phyloP scores from a whole-genome alignment of 495 filamentous ascomycete genomes.

The Penicillium odoratum region DNA sequence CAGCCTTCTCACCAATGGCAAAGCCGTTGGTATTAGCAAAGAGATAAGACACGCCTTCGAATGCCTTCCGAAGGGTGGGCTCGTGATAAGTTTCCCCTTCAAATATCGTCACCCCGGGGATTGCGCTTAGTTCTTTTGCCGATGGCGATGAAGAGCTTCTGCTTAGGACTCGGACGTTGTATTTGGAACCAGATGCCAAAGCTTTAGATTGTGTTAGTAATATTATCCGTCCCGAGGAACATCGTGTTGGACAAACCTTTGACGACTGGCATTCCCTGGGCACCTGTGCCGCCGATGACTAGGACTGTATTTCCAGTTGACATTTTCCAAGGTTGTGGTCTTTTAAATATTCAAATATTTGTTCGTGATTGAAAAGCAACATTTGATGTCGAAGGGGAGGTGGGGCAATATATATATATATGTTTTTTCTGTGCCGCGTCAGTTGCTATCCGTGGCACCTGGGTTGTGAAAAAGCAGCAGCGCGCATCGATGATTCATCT shows the following conservation, averaged over 20 bases:
- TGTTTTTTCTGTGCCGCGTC: no score
- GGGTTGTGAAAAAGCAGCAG: no score
- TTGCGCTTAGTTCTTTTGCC: conserved; percentile 35
- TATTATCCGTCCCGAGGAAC: background rate
- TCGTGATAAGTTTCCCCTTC: conserved; percentile 50
- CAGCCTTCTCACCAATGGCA: conserved; percentile 52
- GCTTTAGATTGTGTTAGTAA: conserved; percentile 18
- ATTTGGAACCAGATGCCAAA: conserved; percentile 33
- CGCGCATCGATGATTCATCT: no score
- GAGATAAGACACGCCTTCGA: conserved; percentile 46
- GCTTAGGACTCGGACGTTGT: conserved; percentile 53
- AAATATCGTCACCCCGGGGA: conserved; percentile 45
- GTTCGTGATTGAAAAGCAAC: no score
- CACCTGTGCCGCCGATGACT: conserved; percentile 13
- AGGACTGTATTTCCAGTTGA: conserved; percentile 1
- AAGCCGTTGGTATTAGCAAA: conserved; percentile 59
- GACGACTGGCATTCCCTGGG: conserved; percentile 11
- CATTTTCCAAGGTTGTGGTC: no score
- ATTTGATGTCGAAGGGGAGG: no score
- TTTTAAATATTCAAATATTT: background rate
- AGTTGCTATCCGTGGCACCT: no score
- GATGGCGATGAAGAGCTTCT: conserved; percentile 39
- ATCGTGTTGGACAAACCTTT: background rate
- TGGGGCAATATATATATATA: no score
- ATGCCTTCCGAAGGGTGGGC: conserved; percentile 36